These are phyloP conservation scores for Neurospora crassa DNA, from an alignment of 2,329 filamentous ascomycete species.

Conservation along the genomic window DNA sequence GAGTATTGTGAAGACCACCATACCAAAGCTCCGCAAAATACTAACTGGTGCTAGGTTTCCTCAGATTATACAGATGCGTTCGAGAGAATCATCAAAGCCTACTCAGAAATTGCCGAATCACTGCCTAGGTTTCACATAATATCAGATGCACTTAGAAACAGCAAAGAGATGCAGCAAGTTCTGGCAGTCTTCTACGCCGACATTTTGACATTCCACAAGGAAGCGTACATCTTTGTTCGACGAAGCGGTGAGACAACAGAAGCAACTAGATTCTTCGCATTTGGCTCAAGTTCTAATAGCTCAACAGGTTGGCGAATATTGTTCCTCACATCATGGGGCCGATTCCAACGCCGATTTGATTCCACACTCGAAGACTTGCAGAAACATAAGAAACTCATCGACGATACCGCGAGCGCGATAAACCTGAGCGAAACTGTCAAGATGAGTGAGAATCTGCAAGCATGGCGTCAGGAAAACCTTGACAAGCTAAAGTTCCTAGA, in stretches of 20 bases:
- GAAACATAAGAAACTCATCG: constrained; percentile 22
- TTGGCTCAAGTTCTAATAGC: background rate
- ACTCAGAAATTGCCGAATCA: constrained; percentile 28
- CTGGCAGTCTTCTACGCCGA: constrained; percentile 36
- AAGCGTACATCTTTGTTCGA: constrained; percentile 35
- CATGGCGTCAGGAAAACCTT: constrained; percentile 18
- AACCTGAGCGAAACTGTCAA: constrained; percentile 19
- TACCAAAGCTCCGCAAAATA: background rate
- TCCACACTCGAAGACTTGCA: constrained; percentile 25
- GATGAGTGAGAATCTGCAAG: constrained; percentile 17
- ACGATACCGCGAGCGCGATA: constrained; percentile 24
- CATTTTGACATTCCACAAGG: constrained; percentile 37
- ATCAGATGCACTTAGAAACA: constrained; percentile 18
- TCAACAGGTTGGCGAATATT: constrained; percentile 26
- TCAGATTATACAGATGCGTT: constrained; percentile 30
- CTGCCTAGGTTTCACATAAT: constrained; percentile 30
- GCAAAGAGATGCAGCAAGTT: constrained; percentile 29
- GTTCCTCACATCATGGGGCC: constrained; percentile 28
- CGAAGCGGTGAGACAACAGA: constrained; percentile 18
- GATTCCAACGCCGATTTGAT: constrained; percentile 25
- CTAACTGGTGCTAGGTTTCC: constrained; percentile 11
- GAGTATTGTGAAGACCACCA: background rate
- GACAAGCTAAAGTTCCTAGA: constrained; percentile 15
- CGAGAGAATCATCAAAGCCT: constrained; percentile 31
- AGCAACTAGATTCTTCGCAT: background rate